Conservation (phyloP, 257 asterid genomes). For the Nyctanthes arbortristis region DNA sequence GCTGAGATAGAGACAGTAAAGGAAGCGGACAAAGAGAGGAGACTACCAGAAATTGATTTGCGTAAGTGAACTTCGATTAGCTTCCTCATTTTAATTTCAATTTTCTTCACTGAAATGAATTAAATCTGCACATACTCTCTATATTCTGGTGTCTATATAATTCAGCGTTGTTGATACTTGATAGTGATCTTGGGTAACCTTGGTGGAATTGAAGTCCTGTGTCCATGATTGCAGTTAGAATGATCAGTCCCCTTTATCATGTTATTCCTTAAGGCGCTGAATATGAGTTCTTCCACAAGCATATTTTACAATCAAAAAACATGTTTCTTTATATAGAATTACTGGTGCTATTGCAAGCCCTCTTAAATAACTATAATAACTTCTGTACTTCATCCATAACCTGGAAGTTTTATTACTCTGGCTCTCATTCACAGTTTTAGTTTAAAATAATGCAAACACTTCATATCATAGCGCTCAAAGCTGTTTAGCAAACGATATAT, state of each 20-base stretch:
- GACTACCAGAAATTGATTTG: too few species aligned
- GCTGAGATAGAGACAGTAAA: too few species aligned
- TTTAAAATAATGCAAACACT: neutral
- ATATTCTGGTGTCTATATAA: neutral
- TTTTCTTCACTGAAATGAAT: neutral
- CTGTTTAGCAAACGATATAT: neutral
- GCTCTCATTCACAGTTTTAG: neutral
- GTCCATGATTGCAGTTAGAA: neutral
- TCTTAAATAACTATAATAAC: neutral
- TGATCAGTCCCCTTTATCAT: neutral
- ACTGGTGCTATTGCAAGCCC: neutral
- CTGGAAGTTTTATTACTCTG: neutral
- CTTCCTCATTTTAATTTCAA: too few species aligned
- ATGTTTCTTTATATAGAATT: neutral
- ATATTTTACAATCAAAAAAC: neutral
- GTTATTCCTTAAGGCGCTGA: neutral
- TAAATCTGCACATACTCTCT: neutral
- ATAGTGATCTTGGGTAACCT: neutral
- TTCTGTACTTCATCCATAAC: neutral
- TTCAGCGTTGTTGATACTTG: neutral
- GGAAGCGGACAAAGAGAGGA: too few species aligned
- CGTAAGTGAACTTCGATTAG: neutral
- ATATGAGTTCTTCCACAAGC: too few species aligned
- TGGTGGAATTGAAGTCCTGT: neutral
- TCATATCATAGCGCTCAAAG: neutral